Conservation (phyloP, 2,329 filamentous ascomycete species). For the Davidsoniella neocaledoniae region DNA sequence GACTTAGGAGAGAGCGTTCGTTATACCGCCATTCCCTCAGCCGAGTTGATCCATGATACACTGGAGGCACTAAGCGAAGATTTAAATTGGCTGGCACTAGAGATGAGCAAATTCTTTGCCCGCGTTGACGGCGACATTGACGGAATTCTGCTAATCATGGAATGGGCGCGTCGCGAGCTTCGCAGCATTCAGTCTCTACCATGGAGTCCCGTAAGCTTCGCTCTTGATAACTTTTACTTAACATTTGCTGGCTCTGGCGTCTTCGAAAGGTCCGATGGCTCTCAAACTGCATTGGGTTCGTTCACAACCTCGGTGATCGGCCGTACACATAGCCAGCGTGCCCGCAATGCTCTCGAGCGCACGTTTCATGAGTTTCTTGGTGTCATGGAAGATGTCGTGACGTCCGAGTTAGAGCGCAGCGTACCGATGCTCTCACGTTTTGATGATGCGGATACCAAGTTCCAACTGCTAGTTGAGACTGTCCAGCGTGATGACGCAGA, state of each 20-base stretch:
- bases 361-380: conserved; percentile 78
- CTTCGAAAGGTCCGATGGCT: conserved; percentile 35
- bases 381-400: conserved; percentile 78
- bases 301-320: conserved; percentile 62
- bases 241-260: conserved; percentile 49
- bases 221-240: conserved; percentile 71
- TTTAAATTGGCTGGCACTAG: conserved; percentile 66
- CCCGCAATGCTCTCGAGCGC: conserved; percentile 62
- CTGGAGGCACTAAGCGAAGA: conserved; percentile 75
- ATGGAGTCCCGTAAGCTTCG: conserved; percentile 41
- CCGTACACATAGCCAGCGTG: conserved; percentile 63
- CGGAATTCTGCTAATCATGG: conserved; percentile 83
- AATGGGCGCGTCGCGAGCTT: conserved; percentile 82
- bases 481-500: conserved; percentile 69
- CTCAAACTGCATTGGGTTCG: conserved; percentile 51
- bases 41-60: conserved; percentile 67
- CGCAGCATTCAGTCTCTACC: conserved; percentile 47
- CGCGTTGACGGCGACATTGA: conserved; percentile 90
- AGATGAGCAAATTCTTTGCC: conserved; percentile 82
- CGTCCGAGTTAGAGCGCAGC: conserved; percentile 65
- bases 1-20: conserved; percentile 84
- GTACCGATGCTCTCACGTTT: conserved; percentile 76
- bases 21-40: conserved; percentile 65
- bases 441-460: conserved; percentile 77
- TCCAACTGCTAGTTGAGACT: conserved; percentile 70